Evolutionary conservation across 2,329 filamentous ascomycete genomes (phyloP), one percentile per base, ranked within the genome.

Genomic region (Dothideomycetes sp.): DNA sequence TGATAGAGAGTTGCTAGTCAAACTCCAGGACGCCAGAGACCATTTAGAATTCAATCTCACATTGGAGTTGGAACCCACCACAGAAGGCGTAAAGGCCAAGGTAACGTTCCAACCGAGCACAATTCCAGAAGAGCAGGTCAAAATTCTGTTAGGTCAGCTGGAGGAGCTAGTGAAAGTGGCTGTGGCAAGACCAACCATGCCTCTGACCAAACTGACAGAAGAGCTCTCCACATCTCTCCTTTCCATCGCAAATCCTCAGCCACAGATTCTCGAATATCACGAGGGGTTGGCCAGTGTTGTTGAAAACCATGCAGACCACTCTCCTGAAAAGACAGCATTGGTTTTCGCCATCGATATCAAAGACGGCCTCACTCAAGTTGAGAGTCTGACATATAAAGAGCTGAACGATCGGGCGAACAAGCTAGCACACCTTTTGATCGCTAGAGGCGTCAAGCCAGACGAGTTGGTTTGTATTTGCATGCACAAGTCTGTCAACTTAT

Each of bases 21-120:
- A 53, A 8, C 67, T 86, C 41, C 56, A 74, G 0, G 69, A 72
- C 18, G 77, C 82, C 38, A 59, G 70, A 4, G 88, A 95, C 54
- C 74, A 75, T 16, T 65, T 91, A 5, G 87, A 94, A 54, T 87
- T 84, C 29, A 78, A 76, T 41, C 55, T 93, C 1, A 71, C 88
- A 2, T 56, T 94, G 5, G 87, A 94, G 53, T 66, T 91, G 10
- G 80, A 87, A 57, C 85, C 87, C 0, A 56, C 49, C 2, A 52
- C 56, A 0, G 59, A 67, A 5, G 51, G 51, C n/a, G 55, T 81
- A 12, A 51, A 54, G n/a, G 59, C 69, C 5, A 72, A 70, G 46
- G 68, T 68, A 7, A 80, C 71, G 11, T 81, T 70, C 51, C 68
- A 77, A 48, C 50, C 65, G 24, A 61, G 67, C 3, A 46, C 68